Percentiles rank a stretch among this genome's conserved stretches.
Evolutionary conservation across 1,284 basidiomycete species (phyloP).

Genomic region (Kwoniella shivajii): DNA sequence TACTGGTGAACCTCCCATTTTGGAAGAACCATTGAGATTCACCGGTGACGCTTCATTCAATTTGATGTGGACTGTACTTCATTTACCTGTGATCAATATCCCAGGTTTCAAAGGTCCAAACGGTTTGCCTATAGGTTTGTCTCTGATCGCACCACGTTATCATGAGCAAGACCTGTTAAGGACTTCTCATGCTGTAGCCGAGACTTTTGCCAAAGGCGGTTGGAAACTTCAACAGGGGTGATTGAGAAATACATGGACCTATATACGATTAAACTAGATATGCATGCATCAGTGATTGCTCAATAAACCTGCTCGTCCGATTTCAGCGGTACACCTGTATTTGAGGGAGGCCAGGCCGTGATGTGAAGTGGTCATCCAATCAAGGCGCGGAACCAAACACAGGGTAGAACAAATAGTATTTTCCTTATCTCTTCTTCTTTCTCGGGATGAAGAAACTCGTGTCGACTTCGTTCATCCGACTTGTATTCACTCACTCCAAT

Average conservation of each 20-base stretch:
- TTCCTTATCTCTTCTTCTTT: too few relatives aligned
- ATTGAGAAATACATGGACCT: too few relatives aligned
- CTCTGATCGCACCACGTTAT: conserved; percentile 28
- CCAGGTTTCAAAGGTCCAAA: conserved; percentile 30
- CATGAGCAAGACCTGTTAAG: conserved; percentile 22
- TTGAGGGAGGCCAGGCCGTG: not conserved
- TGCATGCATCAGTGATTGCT: not conserved
- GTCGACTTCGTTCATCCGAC: too few relatives aligned
- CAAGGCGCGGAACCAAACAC: too few relatives aligned
- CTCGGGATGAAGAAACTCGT: too few relatives aligned
- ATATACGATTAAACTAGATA: not conserved
- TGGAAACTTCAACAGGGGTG: conserved; percentile 15
- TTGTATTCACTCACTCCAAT: too few relatives aligned
- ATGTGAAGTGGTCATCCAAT: too few relatives aligned
- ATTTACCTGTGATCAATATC: conserved; percentile 34
- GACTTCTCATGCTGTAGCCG: conserved; percentile 15
- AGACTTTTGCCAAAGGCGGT: conserved; percentile 23
- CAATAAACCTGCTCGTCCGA: too few relatives aligned
- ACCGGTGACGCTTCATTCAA: conserved; percentile 37
- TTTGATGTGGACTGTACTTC: conserved; percentile 37
- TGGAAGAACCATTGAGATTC: conserved; percentile 26
- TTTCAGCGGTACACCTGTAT: too few relatives aligned
- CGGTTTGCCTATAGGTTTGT: conserved; percentile 34
- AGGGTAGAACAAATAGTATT: too few relatives aligned
- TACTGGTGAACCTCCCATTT: conserved; percentile 27